These are phyloP conservation scores for Colletotrichum brevisporum DNA, from an alignment of 2,329 filamentous ascomycete species.

Conservation along the genomic window DNA sequence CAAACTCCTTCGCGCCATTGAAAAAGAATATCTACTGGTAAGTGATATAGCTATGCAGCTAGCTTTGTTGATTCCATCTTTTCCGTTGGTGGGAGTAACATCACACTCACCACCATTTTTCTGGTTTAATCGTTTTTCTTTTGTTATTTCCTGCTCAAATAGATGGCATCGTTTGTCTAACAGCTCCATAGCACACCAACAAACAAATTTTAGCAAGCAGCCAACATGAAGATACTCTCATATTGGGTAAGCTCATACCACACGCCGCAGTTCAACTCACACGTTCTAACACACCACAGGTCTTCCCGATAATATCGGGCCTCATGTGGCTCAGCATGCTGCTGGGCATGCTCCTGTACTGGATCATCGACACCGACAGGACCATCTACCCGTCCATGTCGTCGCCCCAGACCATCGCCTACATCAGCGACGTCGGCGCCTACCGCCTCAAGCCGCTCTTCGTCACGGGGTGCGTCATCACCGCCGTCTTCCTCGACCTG, in stretches of 20 bases:
- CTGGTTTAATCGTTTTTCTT: too few species aligned
- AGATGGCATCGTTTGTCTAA: too few species aligned
- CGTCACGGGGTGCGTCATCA: slow-evolving; percentile 78
- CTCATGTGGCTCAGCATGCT: slow-evolving; percentile 77
- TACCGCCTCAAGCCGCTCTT: slow-evolving; percentile 80
- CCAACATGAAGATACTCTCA: slow-evolving; percentile 42
- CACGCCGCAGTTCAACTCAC: background rate
- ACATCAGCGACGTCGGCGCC: slow-evolving; percentile 78
- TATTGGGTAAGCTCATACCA: slow-evolving; percentile 53
- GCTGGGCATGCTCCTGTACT: slow-evolving; percentile 78
- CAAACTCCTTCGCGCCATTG: background rate
- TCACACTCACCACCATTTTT: too few species aligned
- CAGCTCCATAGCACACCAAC: background rate
- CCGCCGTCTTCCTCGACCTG: slow-evolving; percentile 84
- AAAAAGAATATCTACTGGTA: slow-evolving; percentile 19
- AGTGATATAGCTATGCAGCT: background rate
- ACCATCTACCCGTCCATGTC: slow-evolving; percentile 74
- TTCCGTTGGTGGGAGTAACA: too few species aligned
- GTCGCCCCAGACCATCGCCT: slow-evolving; percentile 72
- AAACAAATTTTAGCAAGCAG: background rate
- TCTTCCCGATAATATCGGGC: slow-evolving; percentile 79
- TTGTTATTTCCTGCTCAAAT: too few species aligned
- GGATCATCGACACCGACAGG: slow-evolving; percentile 70
- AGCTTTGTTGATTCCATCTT: too few species aligned
- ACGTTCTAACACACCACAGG: slow-evolving; percentile 51